A percentile compares a stretch with the other conserved stretches of the same genome.
phyloP scores from a whole-genome alignment of 371 early-diverging fungal genomes.

The Phascolomyces articulosus region DNA sequence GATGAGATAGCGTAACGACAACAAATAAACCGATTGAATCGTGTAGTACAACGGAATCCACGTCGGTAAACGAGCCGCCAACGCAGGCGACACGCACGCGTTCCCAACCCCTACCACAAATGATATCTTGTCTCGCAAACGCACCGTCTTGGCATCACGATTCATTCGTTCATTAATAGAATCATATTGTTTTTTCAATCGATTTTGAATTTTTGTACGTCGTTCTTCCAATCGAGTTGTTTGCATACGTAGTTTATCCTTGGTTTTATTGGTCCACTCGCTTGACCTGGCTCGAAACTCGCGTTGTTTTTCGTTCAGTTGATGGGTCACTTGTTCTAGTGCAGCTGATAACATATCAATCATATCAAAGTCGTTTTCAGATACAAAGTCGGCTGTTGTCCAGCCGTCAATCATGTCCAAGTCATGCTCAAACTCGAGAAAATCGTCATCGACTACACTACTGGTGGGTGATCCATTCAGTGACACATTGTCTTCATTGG shows the following conservation, averaged over 20 bases:
- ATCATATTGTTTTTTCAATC: conserved; percentile 30
- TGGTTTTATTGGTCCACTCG: conserved; percentile 48
- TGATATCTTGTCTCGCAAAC: conserved; percentile 67
- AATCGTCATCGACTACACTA: conserved; percentile 12
- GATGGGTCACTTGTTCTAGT: conserved; percentile 49
- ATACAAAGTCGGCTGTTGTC: conserved; percentile 28
- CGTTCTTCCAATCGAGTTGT: conserved; percentile 42
- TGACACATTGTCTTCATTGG: conserved; percentile 1
- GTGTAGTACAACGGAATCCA: conserved; percentile 65
- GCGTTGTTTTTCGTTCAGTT: conserved; percentile 43
- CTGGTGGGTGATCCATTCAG: conserved; percentile 13
- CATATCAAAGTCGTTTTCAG: conserved; percentile 41
- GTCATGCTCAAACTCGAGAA: conserved; percentile 16
- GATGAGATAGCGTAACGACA: conserved; percentile 57
- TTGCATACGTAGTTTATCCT: conserved; percentile 35
- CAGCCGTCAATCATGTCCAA: conserved; percentile 24
- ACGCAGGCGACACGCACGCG: conserved; percentile 65
- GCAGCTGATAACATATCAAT: conserved; percentile 45
- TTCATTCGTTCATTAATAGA: conserved; percentile 45
- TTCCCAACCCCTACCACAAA: conserved; percentile 76
- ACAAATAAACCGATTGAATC: conserved; percentile 47
- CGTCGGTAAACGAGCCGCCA: conserved; percentile 57
- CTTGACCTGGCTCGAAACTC: conserved; percentile 40
- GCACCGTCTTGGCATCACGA: conserved; percentile 55
- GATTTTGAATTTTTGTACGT: conserved; percentile 28